A percentile compares a stretch with the other conserved stretches of the same genome.
Conservation (phyloP, 352 stramenopile species). For the Globisporangium paddicum region DNA sequence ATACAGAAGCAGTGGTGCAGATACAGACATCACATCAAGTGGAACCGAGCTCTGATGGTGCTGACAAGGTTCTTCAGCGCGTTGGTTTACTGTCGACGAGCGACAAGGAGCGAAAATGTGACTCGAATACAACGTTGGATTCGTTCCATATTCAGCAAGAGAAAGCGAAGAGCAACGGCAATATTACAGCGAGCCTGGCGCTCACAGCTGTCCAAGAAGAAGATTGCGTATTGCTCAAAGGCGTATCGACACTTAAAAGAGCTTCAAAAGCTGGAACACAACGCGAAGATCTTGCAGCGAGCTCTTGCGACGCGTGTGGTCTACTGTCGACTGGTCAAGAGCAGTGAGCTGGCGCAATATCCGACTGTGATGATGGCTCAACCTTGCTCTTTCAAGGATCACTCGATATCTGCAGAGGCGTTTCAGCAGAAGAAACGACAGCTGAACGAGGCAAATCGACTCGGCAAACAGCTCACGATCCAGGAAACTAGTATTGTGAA, state of each 20-base stretch:
- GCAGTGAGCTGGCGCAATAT: constrained; percentile 26
- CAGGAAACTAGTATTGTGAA: constrained; percentile 24
- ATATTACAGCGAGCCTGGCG: constrained; percentile 49
- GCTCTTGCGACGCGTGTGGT: constrained; percentile 23
- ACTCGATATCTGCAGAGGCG: neutral
- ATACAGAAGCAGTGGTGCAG: constrained; percentile 37
- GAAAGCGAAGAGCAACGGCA: constrained; percentile 9
- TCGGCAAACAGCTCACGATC: constrained; percentile 21
- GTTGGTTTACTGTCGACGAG: constrained; percentile 7
- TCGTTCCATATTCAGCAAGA: constrained; percentile 3
- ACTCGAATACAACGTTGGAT: constrained; percentile 32
- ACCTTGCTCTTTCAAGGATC: neutral
- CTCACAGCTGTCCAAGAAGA: constrained; percentile 25
- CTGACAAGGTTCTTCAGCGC: constrained; percentile 21
- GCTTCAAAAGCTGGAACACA: constrained; percentile 22
- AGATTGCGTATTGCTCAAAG: constrained; percentile 24
- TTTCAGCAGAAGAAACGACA: constrained; percentile 15
- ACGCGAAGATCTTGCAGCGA: constrained; percentile 45
- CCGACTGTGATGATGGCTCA: constrained; percentile 20
- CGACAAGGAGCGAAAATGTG: neutral
- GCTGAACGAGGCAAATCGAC: constrained; percentile 16
- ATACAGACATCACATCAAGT: constrained; percentile 1
- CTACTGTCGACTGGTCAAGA: constrained; percentile 23
- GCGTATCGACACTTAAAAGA: constrained; percentile 27
- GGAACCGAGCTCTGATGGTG: constrained; percentile 10